Base-by-base conservation (phyloP, 805 yeast species). In the Candida sonorensis region DNA sequence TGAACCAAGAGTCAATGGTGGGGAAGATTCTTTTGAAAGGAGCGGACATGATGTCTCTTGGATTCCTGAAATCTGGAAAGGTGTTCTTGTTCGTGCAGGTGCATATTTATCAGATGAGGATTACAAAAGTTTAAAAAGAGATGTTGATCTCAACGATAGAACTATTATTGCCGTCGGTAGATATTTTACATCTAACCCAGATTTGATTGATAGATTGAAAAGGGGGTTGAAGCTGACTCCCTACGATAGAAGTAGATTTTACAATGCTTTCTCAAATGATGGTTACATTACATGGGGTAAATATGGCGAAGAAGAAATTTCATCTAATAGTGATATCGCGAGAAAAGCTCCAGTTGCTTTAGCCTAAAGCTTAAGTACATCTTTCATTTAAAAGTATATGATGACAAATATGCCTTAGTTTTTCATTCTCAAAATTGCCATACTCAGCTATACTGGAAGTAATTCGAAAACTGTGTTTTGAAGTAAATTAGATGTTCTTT, bases 111-210 rank as follows among this genome's bases (percentile, higher is more conserved):
- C 58, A 7, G 48, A 61, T 36, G 36, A 35, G 20, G 45, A 59
- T 33, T 54, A 38, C 29, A 27, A 36, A 25, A 51, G 13, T 27
- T 38, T 36, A 29, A 34, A 21, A 38, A 24, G 40, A 7, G 48
- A 44, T 27, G 48, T 53, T 14, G 35, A 42, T 14, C 32, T 42
- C 10, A 58, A 66, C 38, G 61, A 62, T 29, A 55, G 69, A 45
- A 71, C 78, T 3, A 49, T 71, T 35, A 57, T 68, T 35, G 70
- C 57, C 2, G 48, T 52, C 31, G 50, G 63, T 9, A 53, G 73
- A 44, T 53, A 49, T 38, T 67, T 38, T 41, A 62, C 59, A n/a
- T 55, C 72, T 1, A 69, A 67, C 40, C 74, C 73, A 7, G 72
- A 68, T 42, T 53, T 68, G 14, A 52, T 53, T 4, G 14, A 48